Evolutionary conservation across 441 rosid genomes (phyloP).

Genomic region (Croton setiger): DNA sequence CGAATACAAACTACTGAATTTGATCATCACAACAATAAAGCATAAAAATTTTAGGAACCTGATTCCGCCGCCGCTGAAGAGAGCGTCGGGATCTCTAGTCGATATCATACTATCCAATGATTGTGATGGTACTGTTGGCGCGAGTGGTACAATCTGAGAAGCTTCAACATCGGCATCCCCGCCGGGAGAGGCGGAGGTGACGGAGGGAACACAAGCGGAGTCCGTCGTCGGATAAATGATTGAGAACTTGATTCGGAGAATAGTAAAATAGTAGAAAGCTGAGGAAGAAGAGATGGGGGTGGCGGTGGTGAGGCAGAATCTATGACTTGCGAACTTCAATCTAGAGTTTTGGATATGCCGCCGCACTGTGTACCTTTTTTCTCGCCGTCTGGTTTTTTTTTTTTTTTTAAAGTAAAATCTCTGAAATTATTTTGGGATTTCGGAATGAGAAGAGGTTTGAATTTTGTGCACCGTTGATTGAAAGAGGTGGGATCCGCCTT

Average conservation of each 20-base stretch:
- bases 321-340: background rate
- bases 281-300: background rate
- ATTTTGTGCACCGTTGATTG: too few relatives aligned
- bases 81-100: slow-evolving; percentile 41
- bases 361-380: background rate
- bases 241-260: background rate
- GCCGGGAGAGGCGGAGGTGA: slow-evolving; percentile 28
- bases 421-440: too few relatives aligned
- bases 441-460: too few relatives aligned
- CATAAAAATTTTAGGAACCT: slow-evolving; percentile 28
- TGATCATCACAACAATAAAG: background rate
- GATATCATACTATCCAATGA: slow-evolving; percentile 35
- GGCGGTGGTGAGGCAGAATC: background rate
- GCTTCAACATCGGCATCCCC: slow-evolving; percentile 41
- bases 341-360: background rate
- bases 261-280: background rate
- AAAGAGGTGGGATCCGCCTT: too few relatives aligned
- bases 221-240: slow-evolving; percentile 21
- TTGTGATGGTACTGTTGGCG: background rate
- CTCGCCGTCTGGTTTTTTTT: background rate
- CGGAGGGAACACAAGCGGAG: slow-evolving; percentile 23
- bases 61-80: slow-evolving; percentile 69
- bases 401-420: too few relatives aligned
- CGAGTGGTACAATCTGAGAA: background rate
- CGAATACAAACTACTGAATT: background rate